A percentile compares a stretch with the other conserved stretches of the same genome.
Evolutionary conservation across 78 protist genomes (phyloP).

Genomic region (Dictyostelium citrinum): DNA sequence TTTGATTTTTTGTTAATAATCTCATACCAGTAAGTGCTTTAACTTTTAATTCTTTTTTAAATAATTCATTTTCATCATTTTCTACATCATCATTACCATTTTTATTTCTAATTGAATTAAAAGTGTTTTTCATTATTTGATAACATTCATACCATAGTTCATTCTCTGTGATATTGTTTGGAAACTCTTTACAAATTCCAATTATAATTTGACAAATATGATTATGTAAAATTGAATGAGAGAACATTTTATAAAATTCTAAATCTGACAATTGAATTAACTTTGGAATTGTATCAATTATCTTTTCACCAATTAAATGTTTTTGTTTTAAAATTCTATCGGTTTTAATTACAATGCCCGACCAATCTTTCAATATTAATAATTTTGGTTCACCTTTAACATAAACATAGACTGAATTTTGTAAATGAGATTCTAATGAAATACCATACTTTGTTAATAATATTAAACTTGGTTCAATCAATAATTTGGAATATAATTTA

Average conservation of each 20-base stretch:
- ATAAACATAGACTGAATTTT: slow-evolving; percentile 1
- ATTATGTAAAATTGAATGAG: slow-evolving; percentile 10
- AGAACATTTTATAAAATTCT: slow-evolving; percentile 18
- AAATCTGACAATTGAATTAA: neutral
- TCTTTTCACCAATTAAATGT: neutral
- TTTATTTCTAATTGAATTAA: neutral
- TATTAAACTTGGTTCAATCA: slow-evolving; percentile 12
- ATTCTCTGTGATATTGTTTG: neutral
- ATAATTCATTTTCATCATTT: neutral
- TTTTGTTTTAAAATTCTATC: neutral
- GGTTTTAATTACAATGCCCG: neutral
- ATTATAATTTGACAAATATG: slow-evolving; percentile 7
- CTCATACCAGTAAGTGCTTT: slow-evolving; percentile 19
- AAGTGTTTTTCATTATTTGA: neutral
- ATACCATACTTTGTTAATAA: slow-evolving; percentile 18
- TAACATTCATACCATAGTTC: neutral
- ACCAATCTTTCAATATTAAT: neutral
- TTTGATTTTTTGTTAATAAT: slow-evolving; percentile 7
- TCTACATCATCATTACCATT: neutral
- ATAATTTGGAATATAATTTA: neutral
- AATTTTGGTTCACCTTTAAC: neutral
- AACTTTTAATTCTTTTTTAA: neutral
- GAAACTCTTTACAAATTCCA: neutral
- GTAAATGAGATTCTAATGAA: slow-evolving; percentile 21
- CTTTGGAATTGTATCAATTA: neutral